Evolutionary conservation across 139 green algal genomes (phyloP).

Genomic region (Chlamydomonas applanata): DNA sequence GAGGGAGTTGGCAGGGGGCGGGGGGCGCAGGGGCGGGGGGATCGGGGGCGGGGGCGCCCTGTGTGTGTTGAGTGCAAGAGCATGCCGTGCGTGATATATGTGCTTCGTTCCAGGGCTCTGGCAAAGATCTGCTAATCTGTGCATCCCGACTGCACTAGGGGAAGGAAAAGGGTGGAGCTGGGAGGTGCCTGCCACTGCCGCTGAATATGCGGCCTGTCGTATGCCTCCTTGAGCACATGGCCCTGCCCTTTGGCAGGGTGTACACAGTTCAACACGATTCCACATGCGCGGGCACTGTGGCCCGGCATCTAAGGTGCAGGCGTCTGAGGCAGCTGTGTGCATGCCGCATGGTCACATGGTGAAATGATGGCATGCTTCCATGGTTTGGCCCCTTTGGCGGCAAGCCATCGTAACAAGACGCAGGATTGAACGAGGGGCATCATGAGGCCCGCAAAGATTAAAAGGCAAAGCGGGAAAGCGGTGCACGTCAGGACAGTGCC

Average conservation of each 20-base stretch:
- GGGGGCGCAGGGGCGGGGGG: not conserved
- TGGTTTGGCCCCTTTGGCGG: not conserved
- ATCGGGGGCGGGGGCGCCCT: not conserved
- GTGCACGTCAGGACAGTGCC: not conserved
- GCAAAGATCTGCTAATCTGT: not conserved
- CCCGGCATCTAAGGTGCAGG: no score
- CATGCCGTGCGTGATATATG: not conserved
- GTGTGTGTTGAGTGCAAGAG: not conserved
- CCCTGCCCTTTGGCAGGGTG: no score
- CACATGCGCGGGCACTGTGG: no score
- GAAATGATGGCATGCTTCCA: not conserved
- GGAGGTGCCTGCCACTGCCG: not conserved
- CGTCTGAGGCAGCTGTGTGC: no score
- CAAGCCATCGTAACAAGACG: not conserved
- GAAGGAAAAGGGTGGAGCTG: not conserved
- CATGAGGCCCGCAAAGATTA: no score
- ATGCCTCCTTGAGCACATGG: no score
- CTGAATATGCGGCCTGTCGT: not conserved
- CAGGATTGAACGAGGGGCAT: not conserved
- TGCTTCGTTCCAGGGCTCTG: not conserved
- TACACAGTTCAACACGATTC: no score
- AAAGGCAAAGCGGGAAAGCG: not conserved
- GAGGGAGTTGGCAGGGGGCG: not conserved
- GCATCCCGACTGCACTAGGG: not conserved
- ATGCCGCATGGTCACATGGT: no score